Base-by-base conservation (phyloP, 129 eudicot genomes). In the Flaveria brownii region DNA sequence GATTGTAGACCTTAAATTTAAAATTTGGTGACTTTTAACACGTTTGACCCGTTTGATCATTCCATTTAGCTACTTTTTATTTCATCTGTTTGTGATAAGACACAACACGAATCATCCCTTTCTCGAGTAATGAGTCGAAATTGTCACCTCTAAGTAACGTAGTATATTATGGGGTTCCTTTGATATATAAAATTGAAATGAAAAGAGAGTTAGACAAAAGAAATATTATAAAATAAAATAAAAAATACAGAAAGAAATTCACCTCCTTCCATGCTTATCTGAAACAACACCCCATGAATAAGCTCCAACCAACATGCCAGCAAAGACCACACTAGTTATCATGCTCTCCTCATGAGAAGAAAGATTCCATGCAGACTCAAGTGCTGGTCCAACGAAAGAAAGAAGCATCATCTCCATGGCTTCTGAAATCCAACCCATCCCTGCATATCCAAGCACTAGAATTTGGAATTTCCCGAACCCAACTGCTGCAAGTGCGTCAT, bases 351-450 rank as follows among this genome's bases (percentile, higher is more conserved):
- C 61, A 65, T 52, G 83, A 66, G 91, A 77, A 13, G 91, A 84
- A 79, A 87, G 86, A 55, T 67, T 75, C 91, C 91, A 87, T 63
- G 79, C 85, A 8, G 85, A 77, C 78, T 84, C 86, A 68, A 87
- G 79, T 23, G 91, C 91, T 2, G 91, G 91, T 68, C 91, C 91
- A 4, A 87, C 83, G 73, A 87, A 87, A 13, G 91, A 87, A 26
- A 87, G 86, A 79, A 87, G 88, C 91, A 87, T 87, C 91, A 87
- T 87, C 64, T 87, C 91, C 91, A 87, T 87, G 71, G 91, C 91
- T 79, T 87, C 91, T 17, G 91, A 80, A 69, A 84, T 77, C 88
- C 79, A 84, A 33, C 91, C 91, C 88, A 87, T 81, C 46, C 91
- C 91, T 61, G 91, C 86, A 84, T 87, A 87, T n/a, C 23, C 83